Evolutionary conservation across 768 basidiomycete genomes (phyloP), one percentile per base, ranked within the genome.

Genomic region (Lepiota brunneoincarnata): DNA sequence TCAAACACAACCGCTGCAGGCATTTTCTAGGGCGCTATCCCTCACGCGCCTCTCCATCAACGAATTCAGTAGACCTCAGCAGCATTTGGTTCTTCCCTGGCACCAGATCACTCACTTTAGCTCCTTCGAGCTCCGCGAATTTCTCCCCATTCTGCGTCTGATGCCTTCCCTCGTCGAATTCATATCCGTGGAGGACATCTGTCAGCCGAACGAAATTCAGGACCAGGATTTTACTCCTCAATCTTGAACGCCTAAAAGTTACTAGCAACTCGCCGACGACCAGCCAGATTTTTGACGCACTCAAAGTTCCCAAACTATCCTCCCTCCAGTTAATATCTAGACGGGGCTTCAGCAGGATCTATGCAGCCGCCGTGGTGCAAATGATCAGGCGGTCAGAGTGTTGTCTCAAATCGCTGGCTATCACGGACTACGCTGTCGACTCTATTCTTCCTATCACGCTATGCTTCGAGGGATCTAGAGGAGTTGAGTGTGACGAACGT

Each of bases 301-400:
- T 51, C 10, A 18, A 7, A 18, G 42, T 41, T 2, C 50, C 50
- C 2, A 51, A 51, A 35, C 41, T 51, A 6, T 21, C 26, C 14
- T 42, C 50, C 20, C 50, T 51, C 15, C 31, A 17, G 9, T n/a
- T 51, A 17, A 34, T 41, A 4, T 51, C 50, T 18, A 43, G 42
- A 21, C 31, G 41, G 2, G 50, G 50, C 18, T 51, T 51, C 28
- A 51, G 50, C 40, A 51, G 50, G 24, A 51, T 51, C n/a, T 51
- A 51, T 9, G 40, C 50, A 21, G 15, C 50, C 5, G 50, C 50
- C n/a, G 34, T 35, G 4, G 50, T 35, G 12, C 50, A 42, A 5
- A 51, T 51, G 50, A 41, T 43, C 18, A 20, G 17, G 17, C 23
- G 14, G 31, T 51, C 50, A 0, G 40, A n/a, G 35, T 51, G 50